Conservation (phyloP, 805 yeast species). For the Candida ipomoeae region DNA sequence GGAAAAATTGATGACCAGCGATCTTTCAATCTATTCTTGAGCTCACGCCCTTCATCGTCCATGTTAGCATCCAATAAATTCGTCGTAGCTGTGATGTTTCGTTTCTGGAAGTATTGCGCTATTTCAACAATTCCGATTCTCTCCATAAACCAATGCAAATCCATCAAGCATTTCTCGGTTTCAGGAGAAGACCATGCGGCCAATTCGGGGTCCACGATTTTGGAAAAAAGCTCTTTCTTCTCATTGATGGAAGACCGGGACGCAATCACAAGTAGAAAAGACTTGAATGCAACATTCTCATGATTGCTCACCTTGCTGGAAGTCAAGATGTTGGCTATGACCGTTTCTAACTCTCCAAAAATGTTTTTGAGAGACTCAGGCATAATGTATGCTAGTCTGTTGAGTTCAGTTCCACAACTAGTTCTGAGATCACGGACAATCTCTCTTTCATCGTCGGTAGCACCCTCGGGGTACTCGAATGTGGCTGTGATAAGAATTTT, state of each 20-base stretch:
- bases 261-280: conserved; percentile 86
- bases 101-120: conserved; percentile 79
- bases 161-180: conserved; percentile 83
- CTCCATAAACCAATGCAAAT: conserved; percentile 97
- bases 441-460: conserved; percentile 72
- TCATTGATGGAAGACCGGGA: conserved; percentile 74
- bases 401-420: conserved; percentile 90
- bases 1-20: conserved; percentile 96
- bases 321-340: conserved; percentile 65
- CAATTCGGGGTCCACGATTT: conserved; percentile 90
- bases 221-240: conserved; percentile 73
- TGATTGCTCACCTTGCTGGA: conserved; percentile 76
- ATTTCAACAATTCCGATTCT: conserved; percentile 91
- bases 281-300: conserved; percentile 90
- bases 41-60: conserved; percentile 80
- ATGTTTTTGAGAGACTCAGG: conserved; percentile 85
- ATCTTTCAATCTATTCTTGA: conserved; percentile 76
- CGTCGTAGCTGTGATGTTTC: conserved; percentile 76
- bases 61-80: conserved; percentile 73
- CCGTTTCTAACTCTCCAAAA: conserved; percentile 76
- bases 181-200: conserved; percentile 89
- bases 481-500: conserved; percentile 82
- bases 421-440: conserved; percentile 82
- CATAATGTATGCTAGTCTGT: conserved; percentile 90
- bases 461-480: conserved; percentile 64